These are phyloP conservation scores for Parasarocladium wereldwijsianum DNA, from an alignment of 2,329 filamentous ascomycete genomes.

Conservation along the genomic window DNA sequence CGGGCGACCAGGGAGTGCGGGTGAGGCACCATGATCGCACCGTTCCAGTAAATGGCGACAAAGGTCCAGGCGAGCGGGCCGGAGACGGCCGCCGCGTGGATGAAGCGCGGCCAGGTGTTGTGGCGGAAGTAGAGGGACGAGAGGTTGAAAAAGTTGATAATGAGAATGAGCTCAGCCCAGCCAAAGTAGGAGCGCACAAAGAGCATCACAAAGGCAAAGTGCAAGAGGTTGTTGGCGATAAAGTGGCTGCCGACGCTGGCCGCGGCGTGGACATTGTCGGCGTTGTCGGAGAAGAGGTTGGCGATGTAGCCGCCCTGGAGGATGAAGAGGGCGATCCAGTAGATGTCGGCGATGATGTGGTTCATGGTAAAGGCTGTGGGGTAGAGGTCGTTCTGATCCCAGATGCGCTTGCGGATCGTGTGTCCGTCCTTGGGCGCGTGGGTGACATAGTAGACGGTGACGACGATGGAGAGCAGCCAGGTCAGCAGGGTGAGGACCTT, in stretches of 20 bases:
- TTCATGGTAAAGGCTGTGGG: constrained; percentile 66
- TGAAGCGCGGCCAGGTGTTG: constrained; percentile 52
- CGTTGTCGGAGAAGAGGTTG: constrained; percentile 57
- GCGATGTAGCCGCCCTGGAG: constrained; percentile 63
- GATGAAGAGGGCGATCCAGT: constrained; percentile 66
- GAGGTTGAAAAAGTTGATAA: constrained; percentile 74
- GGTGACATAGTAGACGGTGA: constrained; percentile 61
- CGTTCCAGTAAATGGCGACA: constrained; percentile 78
- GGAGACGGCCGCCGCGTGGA: constrained; percentile 62
- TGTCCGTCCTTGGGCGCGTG: constrained; percentile 47
- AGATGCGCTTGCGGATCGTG: constrained; percentile 49
- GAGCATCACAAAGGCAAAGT: constrained; percentile 70
- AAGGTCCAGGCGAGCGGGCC: constrained; percentile 71
- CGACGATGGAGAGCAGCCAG: constrained; percentile 60
- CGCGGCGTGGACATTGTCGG: constrained; percentile 49
- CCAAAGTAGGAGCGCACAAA: constrained; percentile 65
- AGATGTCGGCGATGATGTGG: constrained; percentile 48
- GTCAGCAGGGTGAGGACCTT: constrained; percentile 59
- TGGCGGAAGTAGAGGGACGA: constrained; percentile 69
- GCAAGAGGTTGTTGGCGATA: constrained; percentile 71
- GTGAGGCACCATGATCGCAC: constrained; percentile 65
- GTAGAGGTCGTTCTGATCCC: constrained; percentile 54
- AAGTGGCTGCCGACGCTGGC: constrained; percentile 73
- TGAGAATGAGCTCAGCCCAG: constrained; percentile 59
- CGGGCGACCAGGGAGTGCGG: constrained; percentile 52